Percentiles rank a stretch among this genome's conserved stretches.
These are phyloP conservation scores for Trichoderma atrobrunneum DNA, from an alignment of 2,329 filamentous ascomycete genomes.

Conservation along the genomic window DNA sequence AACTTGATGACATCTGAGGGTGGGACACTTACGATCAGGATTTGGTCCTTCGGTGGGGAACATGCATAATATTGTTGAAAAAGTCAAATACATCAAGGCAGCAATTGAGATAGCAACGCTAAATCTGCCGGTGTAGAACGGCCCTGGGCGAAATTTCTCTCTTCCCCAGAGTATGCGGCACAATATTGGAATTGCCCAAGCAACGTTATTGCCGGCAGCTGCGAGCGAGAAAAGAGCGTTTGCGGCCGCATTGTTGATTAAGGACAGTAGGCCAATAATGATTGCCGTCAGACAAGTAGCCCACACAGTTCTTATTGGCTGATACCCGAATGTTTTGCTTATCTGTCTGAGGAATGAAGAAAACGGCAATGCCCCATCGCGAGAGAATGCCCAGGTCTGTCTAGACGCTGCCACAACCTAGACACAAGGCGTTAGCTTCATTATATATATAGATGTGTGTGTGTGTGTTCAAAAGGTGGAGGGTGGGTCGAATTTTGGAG, in stretches of 20 bases:
- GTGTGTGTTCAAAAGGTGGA: neutral
- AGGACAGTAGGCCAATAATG: neutral
- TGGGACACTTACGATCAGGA: neutral
- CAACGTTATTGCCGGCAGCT: neutral
- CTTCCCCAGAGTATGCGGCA: neutral
- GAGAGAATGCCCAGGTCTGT: constrained; percentile 4
- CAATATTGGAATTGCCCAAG: neutral
- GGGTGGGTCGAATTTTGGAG: too few relatives aligned
- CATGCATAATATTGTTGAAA: constrained; percentile 10
- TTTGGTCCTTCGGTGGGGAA: constrained; percentile 7
- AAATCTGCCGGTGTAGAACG: neutral
- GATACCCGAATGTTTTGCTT: neutral
- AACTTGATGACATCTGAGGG: too few relatives aligned
- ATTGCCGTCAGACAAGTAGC: neutral
- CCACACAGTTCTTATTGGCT: neutral
- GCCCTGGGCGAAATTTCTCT: constrained; percentile 1
- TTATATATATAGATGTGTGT: neutral
- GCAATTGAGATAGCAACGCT: neutral
- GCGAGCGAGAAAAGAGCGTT: neutral
- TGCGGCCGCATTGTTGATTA: constrained; percentile 3
- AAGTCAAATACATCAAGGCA: neutral
- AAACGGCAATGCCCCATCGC: neutral
- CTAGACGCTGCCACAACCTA: constrained; percentile 7
- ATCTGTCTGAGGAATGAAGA: neutral
- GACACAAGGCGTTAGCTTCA: neutral